These are phyloP conservation scores for Solanum infundibuliforme DNA, from an alignment of 257 asterid genomes.

Conservation along the genomic window DNA sequence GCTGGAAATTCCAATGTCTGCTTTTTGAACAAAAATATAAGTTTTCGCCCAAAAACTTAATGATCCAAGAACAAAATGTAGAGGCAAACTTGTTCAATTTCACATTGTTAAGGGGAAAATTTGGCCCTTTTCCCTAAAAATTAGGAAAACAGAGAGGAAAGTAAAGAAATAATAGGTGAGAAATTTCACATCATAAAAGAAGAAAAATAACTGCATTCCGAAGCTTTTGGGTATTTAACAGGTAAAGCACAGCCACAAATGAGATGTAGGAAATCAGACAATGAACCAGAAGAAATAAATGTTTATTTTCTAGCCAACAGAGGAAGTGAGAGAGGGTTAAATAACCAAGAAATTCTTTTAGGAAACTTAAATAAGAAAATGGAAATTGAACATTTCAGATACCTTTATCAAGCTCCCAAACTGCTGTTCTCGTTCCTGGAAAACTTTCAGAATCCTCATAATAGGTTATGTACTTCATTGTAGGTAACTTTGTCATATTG, in stretches of 20 bases:
- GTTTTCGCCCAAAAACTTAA: not conserved
- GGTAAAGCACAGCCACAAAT: not conserved
- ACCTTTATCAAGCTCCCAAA: slow-evolving; percentile 99
- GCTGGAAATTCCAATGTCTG: not conserved
- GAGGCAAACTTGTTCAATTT: not conserved
- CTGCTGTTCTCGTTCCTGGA: slow-evolving; percentile 93
- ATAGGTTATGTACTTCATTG: slow-evolving; percentile 89
- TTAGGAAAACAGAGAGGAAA: not conserved
- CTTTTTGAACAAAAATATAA: not conserved
- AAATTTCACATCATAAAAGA: not conserved
- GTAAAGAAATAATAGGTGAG: not conserved
- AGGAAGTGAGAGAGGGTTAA: not conserved
- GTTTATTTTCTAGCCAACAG: not conserved
- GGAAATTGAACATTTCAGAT: slow-evolving; percentile 3
- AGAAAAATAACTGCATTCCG: not conserved
- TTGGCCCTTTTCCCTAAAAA: not conserved
- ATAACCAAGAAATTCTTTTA: not conserved
- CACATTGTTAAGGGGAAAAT: not conserved
- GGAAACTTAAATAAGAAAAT: not conserved
- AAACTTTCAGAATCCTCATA: slow-evolving; percentile 94
- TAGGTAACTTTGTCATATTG: slow-evolving; percentile 82
- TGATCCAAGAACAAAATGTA: not conserved
- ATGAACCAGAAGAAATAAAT: not conserved
- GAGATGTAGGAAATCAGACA: not conserved
- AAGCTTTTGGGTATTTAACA: not conserved